Base-by-base conservation (phyloP, 2,329 filamentous ascomycete genomes). In the Plectosphaerella cucumerina region DNA sequence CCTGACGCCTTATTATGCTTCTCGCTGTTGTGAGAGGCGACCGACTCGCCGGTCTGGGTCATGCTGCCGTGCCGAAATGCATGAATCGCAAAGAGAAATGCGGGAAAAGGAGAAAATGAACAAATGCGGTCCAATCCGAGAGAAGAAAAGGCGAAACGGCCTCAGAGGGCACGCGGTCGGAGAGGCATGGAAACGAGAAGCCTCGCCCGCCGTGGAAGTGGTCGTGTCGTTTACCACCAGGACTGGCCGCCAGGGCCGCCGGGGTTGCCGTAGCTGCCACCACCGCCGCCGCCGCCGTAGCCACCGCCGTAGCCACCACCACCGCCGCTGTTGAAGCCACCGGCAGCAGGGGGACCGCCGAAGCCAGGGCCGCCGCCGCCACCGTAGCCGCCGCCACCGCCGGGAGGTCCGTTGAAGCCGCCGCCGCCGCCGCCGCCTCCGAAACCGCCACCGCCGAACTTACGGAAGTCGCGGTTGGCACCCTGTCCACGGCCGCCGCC, bases 401-500 rank as follows among this genome's bases (percentile, higher is more conserved):
- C 70, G 37, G 67, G 66, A 51, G 70, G 70, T 50, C 73, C 71
- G 49, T 64, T 67, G 50, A 65, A 67, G 51, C 68, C 70, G 53
- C 72, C 70, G 50, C 69, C 67, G 49, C 69, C 67, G 49, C 73
- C 71, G 53, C 71, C 70, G 53, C 69, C 68, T 52, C 70, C 72
- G 53, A 72, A 70, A 53, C 74, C 76, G 51, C 79, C 76, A 39
- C 82, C 85, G 51, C 82, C 85, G 55, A 82, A 83, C 71, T 91
- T 91, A 74, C 94, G 90, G 78, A 94, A 90, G 70, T 97, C 94
- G 67, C 92, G 91, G 71, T 86, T 96, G 62, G 86, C 77, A 65
- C 71, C 72, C 61, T 78, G 76, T 60, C 88, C 86, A 66, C 88
- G 84, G 54, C 88, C 86, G 53, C 90, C 86, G 56, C 88, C 80